Evolutionary conservation across 2,329 filamentous ascomycete species (phyloP).

Genomic region (Alternaria arbusti): DNA sequence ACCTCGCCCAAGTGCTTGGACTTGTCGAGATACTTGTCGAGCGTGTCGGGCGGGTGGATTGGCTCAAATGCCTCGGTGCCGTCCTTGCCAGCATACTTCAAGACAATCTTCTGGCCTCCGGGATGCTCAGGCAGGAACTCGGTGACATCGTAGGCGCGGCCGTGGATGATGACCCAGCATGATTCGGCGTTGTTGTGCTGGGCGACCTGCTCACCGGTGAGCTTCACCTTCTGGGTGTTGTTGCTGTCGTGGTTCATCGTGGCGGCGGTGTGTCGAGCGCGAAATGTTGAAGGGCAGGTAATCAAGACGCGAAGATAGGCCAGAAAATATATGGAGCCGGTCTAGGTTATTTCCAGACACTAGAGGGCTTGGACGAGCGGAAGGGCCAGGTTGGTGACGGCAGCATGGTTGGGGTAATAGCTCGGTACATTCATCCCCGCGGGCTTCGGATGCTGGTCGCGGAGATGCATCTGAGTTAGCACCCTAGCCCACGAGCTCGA

Average conservation of each 20-base stretch:
- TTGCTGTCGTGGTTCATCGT: slow-evolving; percentile 55
- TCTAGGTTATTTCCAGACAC: slow-evolving; percentile 30
- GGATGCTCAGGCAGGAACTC: slow-evolving; percentile 70
- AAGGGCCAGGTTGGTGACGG: slow-evolving; percentile 42
- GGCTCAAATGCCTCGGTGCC: slow-evolving; percentile 58
- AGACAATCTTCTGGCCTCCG: slow-evolving; percentile 81
- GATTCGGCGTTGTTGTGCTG: slow-evolving; percentile 82
- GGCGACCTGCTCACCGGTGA: slow-evolving; percentile 59
- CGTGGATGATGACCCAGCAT: slow-evolving; percentile 74
- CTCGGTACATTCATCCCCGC: slow-evolving; percentile 43
- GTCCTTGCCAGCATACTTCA: slow-evolving; percentile 71
- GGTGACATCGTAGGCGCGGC: slow-evolving; percentile 71
- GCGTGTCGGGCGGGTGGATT: slow-evolving; percentile 59
- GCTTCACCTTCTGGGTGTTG: slow-evolving; percentile 51
- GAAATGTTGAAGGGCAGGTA: slow-evolving; percentile 1
- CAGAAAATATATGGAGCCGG: slow-evolving; percentile 13
- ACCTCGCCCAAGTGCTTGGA: slow-evolving; percentile 51
- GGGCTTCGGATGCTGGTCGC: slow-evolving; percentile 20
- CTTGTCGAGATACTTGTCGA: slow-evolving; percentile 52
- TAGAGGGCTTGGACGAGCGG: slow-evolving; percentile 26
- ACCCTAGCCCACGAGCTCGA: neutral
- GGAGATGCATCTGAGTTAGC: neutral
- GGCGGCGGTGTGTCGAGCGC: slow-evolving; percentile 17
- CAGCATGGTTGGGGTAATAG: slow-evolving; percentile 19
- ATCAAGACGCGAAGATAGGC: slow-evolving; percentile 4